A percentile compares a stretch with the other conserved stretches of the same genome.
phyloP scores from a whole-genome alignment of 164 flowering plant genomes.

The Magnolia officinalis region DNA sequence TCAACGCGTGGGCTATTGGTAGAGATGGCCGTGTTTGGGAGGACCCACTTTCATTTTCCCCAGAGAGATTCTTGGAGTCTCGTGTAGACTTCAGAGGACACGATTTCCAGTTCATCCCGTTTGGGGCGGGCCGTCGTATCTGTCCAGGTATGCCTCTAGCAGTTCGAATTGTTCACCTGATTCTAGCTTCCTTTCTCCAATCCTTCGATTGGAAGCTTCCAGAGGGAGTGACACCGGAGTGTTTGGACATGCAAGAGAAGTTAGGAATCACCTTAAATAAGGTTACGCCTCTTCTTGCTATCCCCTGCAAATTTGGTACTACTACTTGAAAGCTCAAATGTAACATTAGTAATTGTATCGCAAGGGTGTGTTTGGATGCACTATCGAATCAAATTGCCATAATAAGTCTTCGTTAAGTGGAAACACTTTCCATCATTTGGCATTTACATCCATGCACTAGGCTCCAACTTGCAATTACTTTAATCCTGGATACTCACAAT shows the following conservation, averaged over 20 bases:
- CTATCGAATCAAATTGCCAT: too few species aligned
- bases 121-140: slow-evolving; percentile 16
- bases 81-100: neutral
- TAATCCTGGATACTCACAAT: too few species aligned
- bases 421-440: too few species aligned
- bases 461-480: too few species aligned
- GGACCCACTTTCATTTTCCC: neutral
- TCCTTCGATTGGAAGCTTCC: slow-evolving; percentile 16
- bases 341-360: too few species aligned
- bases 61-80: neutral
- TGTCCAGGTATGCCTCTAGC: slow-evolving; percentile 15
- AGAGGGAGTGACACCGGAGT: neutral
- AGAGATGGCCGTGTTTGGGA: neutral
- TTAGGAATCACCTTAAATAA: slow-evolving; percentile 11
- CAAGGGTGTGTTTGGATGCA: too few species aligned
- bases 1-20: slow-evolving; percentile 39
- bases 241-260: slow-evolving; percentile 14
- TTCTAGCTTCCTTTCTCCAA: slow-evolving; percentile 13
- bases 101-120: slow-evolving; percentile 6
- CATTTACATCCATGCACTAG: too few species aligned
- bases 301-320: neutral
- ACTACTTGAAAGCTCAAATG: too few species aligned
- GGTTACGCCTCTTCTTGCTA: neutral
- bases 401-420: too few species aligned
- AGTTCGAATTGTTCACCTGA: slow-evolving; percentile 8